Base-by-base conservation (phyloP, 768 basidiomycete species). In the Hemileccinum rubropunctum region DNA sequence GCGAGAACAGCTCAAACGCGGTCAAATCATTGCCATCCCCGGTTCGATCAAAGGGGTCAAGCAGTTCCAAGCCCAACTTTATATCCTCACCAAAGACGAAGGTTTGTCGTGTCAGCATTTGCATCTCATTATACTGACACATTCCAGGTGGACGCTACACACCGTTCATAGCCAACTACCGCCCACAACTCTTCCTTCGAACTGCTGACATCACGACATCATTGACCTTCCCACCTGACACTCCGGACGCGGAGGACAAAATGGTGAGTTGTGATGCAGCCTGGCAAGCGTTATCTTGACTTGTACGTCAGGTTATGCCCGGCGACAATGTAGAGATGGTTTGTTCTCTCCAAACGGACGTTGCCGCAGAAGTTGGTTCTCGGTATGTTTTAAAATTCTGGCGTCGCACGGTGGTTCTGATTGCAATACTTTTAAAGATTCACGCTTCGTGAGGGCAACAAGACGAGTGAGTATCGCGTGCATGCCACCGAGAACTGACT, bases 271-370 rank as follows among this genome's bases (percentile, higher is more conserved):
- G 23, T 26, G 10, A 52, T 20, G 17, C 39, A 50, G 5, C 48
- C 36, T 15, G 1, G 37, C 10, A 48, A 45, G 2, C 14, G 13
- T 38, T 8, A 17, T 56, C 23, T 41, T 27, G 26, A 53, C 41
- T 46, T 47, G 41, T 21, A 26, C 28, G 52, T 39, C 59, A 89
- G 84, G 84, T 98, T 58, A 95, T 97, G 91, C 95, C 95, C 42
- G 95, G 95, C 53, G 95, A 98, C 74, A 95, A 95, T 62, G 86
- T 98, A 47, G 94, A 97, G 72, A 85, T 98, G 76, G 77, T 91
- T 47, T 91, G 90, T 65, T 75, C 80, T 23, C 79, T 98, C 33
- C 78, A 86, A 21, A 83, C 85, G 60, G 91, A 95, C 63, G 85
- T 97, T 54, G 93, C 93, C 20, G 80, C 89, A 37, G 95, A 98